Evolutionary conservation across 1,139 yeast genomes (phyloP), one percentile per base, ranked within the genome.

Genomic region (Nakaseomyces nivariensis): DNA sequence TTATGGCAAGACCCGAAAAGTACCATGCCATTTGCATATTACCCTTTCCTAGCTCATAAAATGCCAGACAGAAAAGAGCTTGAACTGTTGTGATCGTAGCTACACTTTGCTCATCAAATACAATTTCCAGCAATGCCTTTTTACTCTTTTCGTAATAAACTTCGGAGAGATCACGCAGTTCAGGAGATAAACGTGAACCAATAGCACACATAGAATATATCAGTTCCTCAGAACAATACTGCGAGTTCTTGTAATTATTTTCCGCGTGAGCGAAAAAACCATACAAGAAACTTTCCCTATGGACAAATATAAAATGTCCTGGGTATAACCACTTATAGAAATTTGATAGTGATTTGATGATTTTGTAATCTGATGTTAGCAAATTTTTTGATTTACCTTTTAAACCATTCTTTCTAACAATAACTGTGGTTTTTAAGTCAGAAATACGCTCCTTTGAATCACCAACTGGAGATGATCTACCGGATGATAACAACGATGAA

Each of bases 261-360:
- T 62, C 60, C 8, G 60, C 57, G 49, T 66, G 66, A 42, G 76
- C 69, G 64, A 79, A 75, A 61, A 78, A 73, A 49, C 80, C 84
- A 52, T 71, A 72, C 45, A 81, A 64, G 58, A 81, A 81, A n/a
- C 84, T 79, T 58, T 81, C 87, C 52, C 87, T 66, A 57, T 79
- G 81, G 22, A 81, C 72, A 57, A 80, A 81, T 71, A 79, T 73
- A 58, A 78, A 78, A 56, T 78, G 77, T 51, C 79, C 84, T 1
- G 85, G 85, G 55, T 81, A 81, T 53, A 79, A 76, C 83, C 84
- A 80, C 32, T 75, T 75, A 61, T 81, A 81, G 59, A 81, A 81
- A 37, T 77, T 67, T 49, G 78, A 74, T 37, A 81, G 62, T 53
- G 82, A 77, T 46, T 74, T 72, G 33, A 78, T 49, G 17, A 66